Percentiles rank a stretch among this genome's conserved stretches.
These are phyloP conservation scores for Claviceps fusiformis DNA, from an alignment of 2,329 filamentous ascomycete genomes.

Conservation along the genomic window DNA sequence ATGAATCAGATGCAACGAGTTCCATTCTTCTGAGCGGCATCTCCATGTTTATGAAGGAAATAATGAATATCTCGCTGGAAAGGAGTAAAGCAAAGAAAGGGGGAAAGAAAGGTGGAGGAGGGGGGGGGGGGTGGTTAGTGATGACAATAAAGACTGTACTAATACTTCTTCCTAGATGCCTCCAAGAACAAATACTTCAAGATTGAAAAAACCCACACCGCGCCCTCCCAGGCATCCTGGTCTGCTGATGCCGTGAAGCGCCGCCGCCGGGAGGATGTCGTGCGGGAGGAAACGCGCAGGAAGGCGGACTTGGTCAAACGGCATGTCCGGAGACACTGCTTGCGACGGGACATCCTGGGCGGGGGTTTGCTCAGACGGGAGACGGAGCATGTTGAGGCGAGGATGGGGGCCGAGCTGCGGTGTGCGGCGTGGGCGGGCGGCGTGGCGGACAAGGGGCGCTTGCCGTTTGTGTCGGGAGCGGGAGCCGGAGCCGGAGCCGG, in stretches of 20 bases:
- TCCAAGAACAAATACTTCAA: constrained; percentile 56
- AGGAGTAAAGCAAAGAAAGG: not conserved
- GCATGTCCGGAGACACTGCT: constrained; percentile 25
- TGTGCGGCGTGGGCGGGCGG: constrained; percentile 26
- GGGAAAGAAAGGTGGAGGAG: not conserved
- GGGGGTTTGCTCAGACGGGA: constrained; percentile 16
- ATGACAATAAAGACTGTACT: not conserved
- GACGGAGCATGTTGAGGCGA: constrained; percentile 7
- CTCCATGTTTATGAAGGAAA: too few species aligned
- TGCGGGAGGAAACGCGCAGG: constrained; percentile 13
- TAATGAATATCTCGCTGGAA: too few species aligned
- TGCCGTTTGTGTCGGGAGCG: constrained; percentile 20
- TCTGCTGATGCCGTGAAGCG: constrained; percentile 45
- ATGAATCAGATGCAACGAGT: too few species aligned
- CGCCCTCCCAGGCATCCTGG: constrained; percentile 37
- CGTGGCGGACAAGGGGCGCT: constrained; percentile 24
- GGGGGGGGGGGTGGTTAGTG: too few species aligned
- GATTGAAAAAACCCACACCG: constrained; percentile 43
- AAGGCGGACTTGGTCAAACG: constrained; percentile 19
- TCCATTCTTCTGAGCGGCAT: too few species aligned
- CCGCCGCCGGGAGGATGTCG: constrained; percentile 32
- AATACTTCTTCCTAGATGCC: constrained; percentile 23
- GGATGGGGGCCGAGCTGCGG: constrained; percentile 11
- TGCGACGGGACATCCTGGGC: constrained; percentile 21
- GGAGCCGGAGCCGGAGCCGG: too few species aligned